Base-by-base conservation (phyloP, 208 protist genomes). In the Leishmania major region DNA sequence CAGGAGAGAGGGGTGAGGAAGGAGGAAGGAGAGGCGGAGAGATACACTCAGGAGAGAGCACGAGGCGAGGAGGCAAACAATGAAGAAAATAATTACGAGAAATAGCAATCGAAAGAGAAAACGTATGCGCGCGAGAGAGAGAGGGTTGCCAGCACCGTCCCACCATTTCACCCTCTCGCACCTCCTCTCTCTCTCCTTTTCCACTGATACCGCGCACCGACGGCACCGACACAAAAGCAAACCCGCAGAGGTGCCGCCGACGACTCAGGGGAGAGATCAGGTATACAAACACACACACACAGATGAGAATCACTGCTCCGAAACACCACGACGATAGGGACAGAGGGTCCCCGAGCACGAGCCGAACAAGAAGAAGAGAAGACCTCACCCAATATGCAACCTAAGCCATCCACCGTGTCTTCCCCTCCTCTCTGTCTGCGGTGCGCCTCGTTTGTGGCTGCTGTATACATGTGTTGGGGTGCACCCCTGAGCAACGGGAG, bases 31-130 rank as follows among this genome's bases (percentile, higher is more conserved):
- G 7, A n/a, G 22, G 43, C 13, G 13, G 37, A n/a, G 35, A 71
- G 7, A 10, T 6, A 13, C 59, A 64, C 28, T 31, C 6, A 7
- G 6, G 19, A 47, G 35, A 73, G 69, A 51, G 43, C 35, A 37
- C 7, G 51, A 62, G 31, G 62, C 4, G n/a, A 49, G 45, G n/a
- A 53, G 19, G 22, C 19, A 5, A 15, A 13, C 57, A n/a, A 69
- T 25, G 51, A 81, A 74, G 72, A 84, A 13, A 80, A 45, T n/a
- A 45, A 84, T 59, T 70, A 72, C 19, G 66, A 40, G 37, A 10
- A 43, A 40, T 17, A 69, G 40, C 7, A 43, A 69, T 35, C 8
- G 10, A 69, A 69, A 69, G 17, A 17, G 3, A 37, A 37, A 69
- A 69, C 28, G 8, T 6, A 31, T 17, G 57, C 81, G 6, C 37